Base-by-base conservation (phyloP, 106 monocot genomes). In the Ottelia alismoides region DNA sequence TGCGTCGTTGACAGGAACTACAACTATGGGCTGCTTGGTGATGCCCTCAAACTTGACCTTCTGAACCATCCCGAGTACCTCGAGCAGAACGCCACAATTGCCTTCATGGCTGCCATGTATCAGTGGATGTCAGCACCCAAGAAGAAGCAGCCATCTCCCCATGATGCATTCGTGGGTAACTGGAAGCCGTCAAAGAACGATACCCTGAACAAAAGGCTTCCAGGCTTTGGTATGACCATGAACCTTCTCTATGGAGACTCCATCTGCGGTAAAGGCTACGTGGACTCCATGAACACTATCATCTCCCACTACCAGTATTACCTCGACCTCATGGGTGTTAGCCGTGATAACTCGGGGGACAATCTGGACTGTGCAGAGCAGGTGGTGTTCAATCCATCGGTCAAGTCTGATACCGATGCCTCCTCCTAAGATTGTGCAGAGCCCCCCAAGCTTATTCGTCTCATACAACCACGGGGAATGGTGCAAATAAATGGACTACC, bases 131-230 rank as follows among this genome's bases (percentile, higher is more conserved):
- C 69, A 2, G 85, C 92, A 3, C 71, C 71, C 53, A 84, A 76
- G 31, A 94, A 76, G 84, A 87, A 84, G 74, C 94, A 94, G 65
- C 94, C 94, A 18, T 94, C 94, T 1, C 75, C 88, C 10, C 94
- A 94, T 23, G 94, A 88, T 46, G 88, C 52, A 4, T 81, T 92
- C 31, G 88, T 88, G 14, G 84, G 88, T 3, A 85, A 78, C 72
- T 96, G 94, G 94, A 75, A 81, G 57, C 84, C 94, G 22, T 74
- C 88, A 2, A 96, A 88, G 74, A 96, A 96, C 16, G 96, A 96
- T 43, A 96, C 96, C 1, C 26, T 65, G 51, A 66, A 74, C 5
- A 81, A 89, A 27, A 85, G 88, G 76, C 65, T 82, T 0, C 88
- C 88, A 46, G 96, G 96, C 25, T 96, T 96, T 47, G 96, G 96